phyloP scores from a whole-genome alignment of 805 yeast genomes.

The Cyberlindnera subsufficiens region DNA sequence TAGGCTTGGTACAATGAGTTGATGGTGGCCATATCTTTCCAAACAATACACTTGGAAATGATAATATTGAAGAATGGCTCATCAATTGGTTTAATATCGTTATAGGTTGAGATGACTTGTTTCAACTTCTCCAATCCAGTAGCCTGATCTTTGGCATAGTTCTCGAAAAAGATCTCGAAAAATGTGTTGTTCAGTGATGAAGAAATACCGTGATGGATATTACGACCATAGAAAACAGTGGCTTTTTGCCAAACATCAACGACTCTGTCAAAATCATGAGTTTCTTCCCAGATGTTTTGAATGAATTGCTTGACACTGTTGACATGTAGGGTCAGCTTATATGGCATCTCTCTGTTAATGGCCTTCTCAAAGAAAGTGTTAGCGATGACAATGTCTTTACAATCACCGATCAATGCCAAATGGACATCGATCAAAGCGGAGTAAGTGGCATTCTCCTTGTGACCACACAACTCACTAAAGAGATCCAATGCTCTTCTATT shows the following conservation, averaged over 20 bases:
- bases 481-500: constrained; percentile 59
- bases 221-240: constrained; percentile 49
- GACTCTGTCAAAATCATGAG: constrained; percentile 52
- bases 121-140: constrained; percentile 55
- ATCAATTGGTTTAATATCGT: constrained; percentile 54
- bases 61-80: constrained; percentile 80
- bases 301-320: constrained; percentile 64
- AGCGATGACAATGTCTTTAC: constrained; percentile 67
- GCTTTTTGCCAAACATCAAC: constrained; percentile 59
- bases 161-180: constrained; percentile 60
- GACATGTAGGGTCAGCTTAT: constrained; percentile 63
- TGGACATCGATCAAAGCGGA: constrained; percentile 68
- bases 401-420: constrained; percentile 70
- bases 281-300: constrained; percentile 51
- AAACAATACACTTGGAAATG: constrained; percentile 56
- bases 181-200: constrained; percentile 67
- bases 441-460: constrained; percentile 35
- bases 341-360: constrained; percentile 64
- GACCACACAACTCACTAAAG: constrained; percentile 54
- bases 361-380: constrained; percentile 72
- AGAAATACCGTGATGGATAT: constrained; percentile 62
- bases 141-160: constrained; percentile 39
- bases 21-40: constrained; percentile 64
- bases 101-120: constrained; percentile 49
- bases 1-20: constrained; percentile 60